Base-by-base conservation (phyloP, 2,329 filamentous ascomycete genomes). In the Ophiostoma novo-ulmi region DNA sequence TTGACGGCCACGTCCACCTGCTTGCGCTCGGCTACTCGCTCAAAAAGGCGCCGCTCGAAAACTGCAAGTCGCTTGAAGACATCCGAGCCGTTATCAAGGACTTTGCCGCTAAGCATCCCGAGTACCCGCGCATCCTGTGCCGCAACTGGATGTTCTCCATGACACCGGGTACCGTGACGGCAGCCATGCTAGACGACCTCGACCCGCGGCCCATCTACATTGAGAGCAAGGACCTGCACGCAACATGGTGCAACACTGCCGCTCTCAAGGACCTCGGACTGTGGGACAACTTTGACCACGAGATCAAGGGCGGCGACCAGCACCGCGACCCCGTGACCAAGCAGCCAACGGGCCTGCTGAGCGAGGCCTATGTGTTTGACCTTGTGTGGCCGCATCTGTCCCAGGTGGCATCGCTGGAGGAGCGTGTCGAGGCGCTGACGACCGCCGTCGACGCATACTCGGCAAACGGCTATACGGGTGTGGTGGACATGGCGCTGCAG, bases 401-500 rank as follows among this genome's bases (percentile, higher is more conserved):
- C 8, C 77, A 77, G 20, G 81, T 84, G 3, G 80, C 84, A 0
- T 80, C 80, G 6, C 78, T 84, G 72, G 80, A 82, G 22, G 84
- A 86, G 73, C 82, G 85, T 69, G 76, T 81, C 14, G 78, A 77
- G 3, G 81, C 84, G 1, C 76, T 87, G 36, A 76, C 75, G 65
- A 80, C 79, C 0, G 85, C 84, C 0, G 79, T 87, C 36, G 73
- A 78, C 0, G 81, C 82, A 11, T 87, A 86, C 73, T 82, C 81
- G 71, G 78, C 79, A 1, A 80, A 80, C 0, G 85, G 85, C 3
- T 86, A 85, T 74, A 87, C 85, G 1, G 84, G 85, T 1, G 76
- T 85, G 58, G 79, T 87, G 11, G 85, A 88, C 72, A 87, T 88
- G 85, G 85, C 85, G 3, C 85, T 87, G 84, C 84, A 88, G 73